Conservation (phyloP, 179 eudicot species). For the Patellifolia procumbens region DNA sequence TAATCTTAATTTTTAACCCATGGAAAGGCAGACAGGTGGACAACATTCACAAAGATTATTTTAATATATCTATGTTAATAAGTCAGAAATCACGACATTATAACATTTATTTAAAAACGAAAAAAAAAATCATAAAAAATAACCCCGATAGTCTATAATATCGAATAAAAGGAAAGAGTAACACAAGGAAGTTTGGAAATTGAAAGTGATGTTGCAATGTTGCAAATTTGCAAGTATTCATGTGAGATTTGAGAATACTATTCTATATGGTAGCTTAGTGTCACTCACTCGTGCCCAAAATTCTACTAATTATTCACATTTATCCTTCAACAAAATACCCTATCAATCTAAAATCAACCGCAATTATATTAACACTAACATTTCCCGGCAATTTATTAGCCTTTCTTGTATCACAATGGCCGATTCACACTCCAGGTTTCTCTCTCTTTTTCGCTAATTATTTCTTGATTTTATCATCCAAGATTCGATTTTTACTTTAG, state of each 20-base stretch:
- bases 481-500: background rate
- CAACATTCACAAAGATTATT: too few relatives aligned
- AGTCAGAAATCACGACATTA: too few relatives aligned
- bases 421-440: slow-evolving; percentile 16
- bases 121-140: background rate
- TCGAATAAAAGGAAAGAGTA: too few relatives aligned
- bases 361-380: background rate
- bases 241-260: too few relatives aligned
- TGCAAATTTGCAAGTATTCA: too few relatives aligned
- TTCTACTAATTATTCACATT: slow-evolving; percentile 1
- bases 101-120: background rate
- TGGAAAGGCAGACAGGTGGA: too few relatives aligned
- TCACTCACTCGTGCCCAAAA: background rate
- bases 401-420: background rate
- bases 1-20: too few relatives aligned
- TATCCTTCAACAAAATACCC: background rate
- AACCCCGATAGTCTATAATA: too few relatives aligned
- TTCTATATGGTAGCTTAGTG: background rate
- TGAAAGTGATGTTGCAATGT: background rate
- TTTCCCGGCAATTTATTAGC: background rate
- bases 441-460: background rate
- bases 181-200: background rate
- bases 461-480: background rate
- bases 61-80: too few relatives aligned
- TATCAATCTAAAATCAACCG: background rate